Evolutionary conservation across 2,329 filamentous ascomycete species (phyloP).

Genomic region (Cephalotrichum gorgonifer): DNA sequence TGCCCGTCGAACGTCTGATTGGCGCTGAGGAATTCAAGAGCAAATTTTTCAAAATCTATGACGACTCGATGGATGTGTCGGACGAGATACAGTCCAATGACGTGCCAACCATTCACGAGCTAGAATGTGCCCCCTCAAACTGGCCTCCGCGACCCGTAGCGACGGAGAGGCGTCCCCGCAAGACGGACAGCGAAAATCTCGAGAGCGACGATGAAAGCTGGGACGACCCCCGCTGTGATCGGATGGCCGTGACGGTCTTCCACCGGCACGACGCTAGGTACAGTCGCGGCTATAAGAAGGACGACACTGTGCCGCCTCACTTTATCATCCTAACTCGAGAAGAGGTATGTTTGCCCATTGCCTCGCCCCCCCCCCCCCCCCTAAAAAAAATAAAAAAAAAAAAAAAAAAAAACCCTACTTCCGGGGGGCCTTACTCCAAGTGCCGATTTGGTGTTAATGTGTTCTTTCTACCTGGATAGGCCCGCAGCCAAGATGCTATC

Average conservation of each 20-base stretch:
- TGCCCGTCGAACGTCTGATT: conserved; percentile 58
- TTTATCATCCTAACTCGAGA: conserved; percentile 68
- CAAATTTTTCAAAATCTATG: conserved; percentile 80
- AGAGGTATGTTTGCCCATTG: conserved; percentile 46
- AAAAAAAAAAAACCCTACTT: too few relatives aligned
- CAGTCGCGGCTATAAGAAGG: conserved; percentile 14
- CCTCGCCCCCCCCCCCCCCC: too few relatives aligned
- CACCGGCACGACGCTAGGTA: conserved; percentile 38
- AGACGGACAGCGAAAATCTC: conserved; percentile 36
- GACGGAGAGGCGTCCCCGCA: conserved; percentile 36
- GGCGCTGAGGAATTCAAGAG: conserved; percentile 72
- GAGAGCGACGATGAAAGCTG: conserved; percentile 38
- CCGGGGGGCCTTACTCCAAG: conserved; percentile 25
- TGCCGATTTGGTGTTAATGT: neutral
- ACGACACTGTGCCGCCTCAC: conserved; percentile 38
- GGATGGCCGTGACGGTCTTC: conserved; percentile 60
- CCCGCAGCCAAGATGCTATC: conserved; percentile 56
- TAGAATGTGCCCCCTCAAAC: conserved; percentile 73
- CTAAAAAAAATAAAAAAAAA: too few relatives aligned
- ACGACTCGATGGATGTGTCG: conserved; percentile 55
- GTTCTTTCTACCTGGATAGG: conserved; percentile 16
- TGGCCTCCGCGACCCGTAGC: conserved; percentile 33
- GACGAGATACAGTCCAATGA: conserved; percentile 63
- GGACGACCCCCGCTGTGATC: conserved; percentile 53
- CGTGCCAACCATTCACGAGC: conserved; percentile 61